Base-by-base conservation (phyloP, 2,329 filamentous ascomycete genomes). In the Trichoderma breve region DNA sequence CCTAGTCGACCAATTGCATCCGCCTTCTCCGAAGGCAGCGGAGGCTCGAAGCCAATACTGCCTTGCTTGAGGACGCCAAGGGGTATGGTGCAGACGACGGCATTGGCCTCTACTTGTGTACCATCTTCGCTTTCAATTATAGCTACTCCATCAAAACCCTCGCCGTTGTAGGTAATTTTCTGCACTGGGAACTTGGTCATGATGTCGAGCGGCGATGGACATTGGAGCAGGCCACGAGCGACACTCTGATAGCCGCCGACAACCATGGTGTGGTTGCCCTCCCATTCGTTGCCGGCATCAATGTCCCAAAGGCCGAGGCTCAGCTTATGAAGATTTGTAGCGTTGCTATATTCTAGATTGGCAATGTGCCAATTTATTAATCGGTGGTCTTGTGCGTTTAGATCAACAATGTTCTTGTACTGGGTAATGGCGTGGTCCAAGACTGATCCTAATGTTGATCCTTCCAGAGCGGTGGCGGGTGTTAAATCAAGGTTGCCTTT, bases 301-400 rank as follows among this genome's bases (percentile, higher is more conserved):
- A 99, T 94, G 81, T 99, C 97, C 93, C 97, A 98, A 0, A 95
- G 91, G 8, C 91, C 90, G 15, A 99, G 88, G 80, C 95, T 98
- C 21, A 99, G 88, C 74, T 92, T 92, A 75, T 92, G 91, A 70
- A 97, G 90, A 75, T 94, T 97, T 2, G 91, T 93, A 2, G 96
- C 96, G 80, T 98, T 99, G 74, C 95, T 97, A 79, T 99, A 99
- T 81, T 99, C 96, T 15, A 99, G 87, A 79, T 99, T 99, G 75
- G 97, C 97, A 80, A 98, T 92, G 81, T 99, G 97, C 96, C 96
- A 99, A 78, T 98, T 99, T 78, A 98, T 87, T 18, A 99, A 85
- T 60, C 96, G 90, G 81, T 97, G 91, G 78, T 99, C 96, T 78
- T 94, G 93, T 1, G 95, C 89, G 15, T 90, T 93, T 67, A 99